Evolutionary conservation across 2,329 filamentous ascomycete species (phyloP).

Genomic region (Magnaporthiopsis rhizophila): DNA sequence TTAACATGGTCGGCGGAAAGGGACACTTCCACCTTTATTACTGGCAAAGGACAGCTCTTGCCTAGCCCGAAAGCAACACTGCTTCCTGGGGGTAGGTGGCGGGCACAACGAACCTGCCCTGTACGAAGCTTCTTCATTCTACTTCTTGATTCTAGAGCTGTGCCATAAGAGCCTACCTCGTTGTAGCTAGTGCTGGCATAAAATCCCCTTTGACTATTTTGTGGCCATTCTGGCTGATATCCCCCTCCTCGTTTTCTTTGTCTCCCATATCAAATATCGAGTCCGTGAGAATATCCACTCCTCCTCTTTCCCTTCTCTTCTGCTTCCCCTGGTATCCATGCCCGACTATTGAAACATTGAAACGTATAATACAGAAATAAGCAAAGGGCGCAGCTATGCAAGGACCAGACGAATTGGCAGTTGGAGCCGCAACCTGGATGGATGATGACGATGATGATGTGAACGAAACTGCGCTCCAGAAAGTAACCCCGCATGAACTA

Average conservation of each 20-base stretch:
- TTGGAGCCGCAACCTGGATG: not conserved
- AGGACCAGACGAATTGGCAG: not conserved
- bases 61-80: not conserved
- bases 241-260: not conserved
- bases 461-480: no score
- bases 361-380: not conserved
- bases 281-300: not conserved
- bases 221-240: not conserved
- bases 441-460: no score
- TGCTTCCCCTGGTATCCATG: not conserved
- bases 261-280: not conserved
- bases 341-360: not conserved
- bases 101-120: not conserved
- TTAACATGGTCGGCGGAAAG: not conserved
- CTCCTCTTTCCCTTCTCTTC: not conserved
- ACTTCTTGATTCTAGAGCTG: not conserved
- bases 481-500: no score
- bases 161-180: not conserved
- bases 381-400: not conserved
- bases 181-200: not conserved
- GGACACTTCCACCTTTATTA: no score
- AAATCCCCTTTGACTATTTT: not conserved
- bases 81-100: not conserved
- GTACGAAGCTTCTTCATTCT: not conserved
- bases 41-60: not conserved